Percentiles rank a stretch among this genome's conserved stretches.
Conservation (phyloP, 2,329 filamentous ascomycete species). For the Seiridium cupressi region DNA sequence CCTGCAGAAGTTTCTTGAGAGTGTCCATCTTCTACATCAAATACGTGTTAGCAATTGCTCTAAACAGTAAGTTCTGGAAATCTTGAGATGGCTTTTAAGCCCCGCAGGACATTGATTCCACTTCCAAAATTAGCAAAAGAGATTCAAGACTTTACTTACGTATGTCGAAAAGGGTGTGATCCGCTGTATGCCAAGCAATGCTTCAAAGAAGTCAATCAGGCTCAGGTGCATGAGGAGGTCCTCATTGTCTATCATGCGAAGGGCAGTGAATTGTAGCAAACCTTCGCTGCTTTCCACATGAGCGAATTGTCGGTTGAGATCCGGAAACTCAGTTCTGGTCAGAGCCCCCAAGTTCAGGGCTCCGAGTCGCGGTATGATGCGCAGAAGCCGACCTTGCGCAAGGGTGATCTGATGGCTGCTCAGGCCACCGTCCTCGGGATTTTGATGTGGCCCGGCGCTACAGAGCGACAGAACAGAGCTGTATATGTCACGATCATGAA, state of each 20-base stretch:
- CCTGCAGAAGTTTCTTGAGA: conserved; percentile 37
- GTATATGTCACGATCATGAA: conserved; percentile 44
- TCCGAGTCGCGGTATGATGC: conserved; percentile 49
- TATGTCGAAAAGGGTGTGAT: conserved; percentile 32
- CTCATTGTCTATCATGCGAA: conserved; percentile 48
- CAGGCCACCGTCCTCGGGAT: conserved; percentile 18
- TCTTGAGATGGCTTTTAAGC: too few species aligned
- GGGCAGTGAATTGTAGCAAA: conserved; percentile 48
- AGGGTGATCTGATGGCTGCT: conserved; percentile 41
- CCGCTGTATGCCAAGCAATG: conserved; percentile 46
- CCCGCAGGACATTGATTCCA: too few species aligned
- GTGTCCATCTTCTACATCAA: conserved; percentile 30
- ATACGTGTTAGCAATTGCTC: too few species aligned
- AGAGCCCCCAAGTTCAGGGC: conserved; percentile 43
- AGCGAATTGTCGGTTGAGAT: conserved; percentile 26
- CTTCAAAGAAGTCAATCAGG: conserved; percentile 54
- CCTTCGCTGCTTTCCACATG: conserved; percentile 29
- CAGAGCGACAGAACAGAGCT: conserved; percentile 40
- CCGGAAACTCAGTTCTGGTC: conserved; percentile 33
- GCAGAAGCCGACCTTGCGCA: conserved; percentile 52
- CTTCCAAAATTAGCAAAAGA: too few species aligned
- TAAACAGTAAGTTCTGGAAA: too few species aligned
- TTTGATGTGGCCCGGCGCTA: conserved; percentile 27
- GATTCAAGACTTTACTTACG: too few species aligned
- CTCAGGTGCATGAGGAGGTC: conserved; percentile 50